Percentiles rank a stretch among this genome's conserved stretches.
Evolutionary conservation across 768 basidiomycete genomes (phyloP).

Genomic region (Lactarius psammicola): DNA sequence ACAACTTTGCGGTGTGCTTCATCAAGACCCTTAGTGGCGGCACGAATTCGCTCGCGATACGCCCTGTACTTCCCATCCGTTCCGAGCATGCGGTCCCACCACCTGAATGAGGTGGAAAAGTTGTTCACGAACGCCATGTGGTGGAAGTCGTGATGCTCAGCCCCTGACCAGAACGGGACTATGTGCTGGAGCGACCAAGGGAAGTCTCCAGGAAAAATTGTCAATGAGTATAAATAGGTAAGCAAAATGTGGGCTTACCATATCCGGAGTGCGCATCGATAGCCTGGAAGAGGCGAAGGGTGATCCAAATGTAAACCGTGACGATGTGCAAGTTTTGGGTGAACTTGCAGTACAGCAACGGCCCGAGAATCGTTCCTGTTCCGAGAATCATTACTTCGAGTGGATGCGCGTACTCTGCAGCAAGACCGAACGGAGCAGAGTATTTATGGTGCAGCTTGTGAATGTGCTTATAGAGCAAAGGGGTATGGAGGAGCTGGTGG

Average conservation of each 20-base stretch:
- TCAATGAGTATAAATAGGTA: not conserved
- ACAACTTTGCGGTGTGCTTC: constrained; percentile 52
- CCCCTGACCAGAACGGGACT: constrained; percentile 94
- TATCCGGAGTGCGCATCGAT: constrained; percentile 97
- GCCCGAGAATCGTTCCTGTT: constrained; percentile 85
- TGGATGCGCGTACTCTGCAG: constrained; percentile 97
- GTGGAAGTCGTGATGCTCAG: constrained; percentile 98
- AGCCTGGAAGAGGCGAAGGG: constrained; percentile 92
- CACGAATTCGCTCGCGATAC: constrained; percentile 66
- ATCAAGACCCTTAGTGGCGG: constrained; percentile 45
- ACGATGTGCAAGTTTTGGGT: constrained; percentile 82
- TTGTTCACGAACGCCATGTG: constrained; percentile 96
- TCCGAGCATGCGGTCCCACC: constrained; percentile 87
- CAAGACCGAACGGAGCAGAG: constrained; percentile 94
- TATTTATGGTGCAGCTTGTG: constrained; percentile 99
- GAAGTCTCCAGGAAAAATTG: constrained; percentile 59
- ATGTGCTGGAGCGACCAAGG: constrained; percentile 95
- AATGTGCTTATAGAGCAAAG: constrained; percentile 83
- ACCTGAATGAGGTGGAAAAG: constrained; percentile 91
- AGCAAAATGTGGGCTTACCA: constrained; percentile 47
- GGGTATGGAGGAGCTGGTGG: constrained; percentile 86
- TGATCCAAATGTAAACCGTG: constrained; percentile 93
- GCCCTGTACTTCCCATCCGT: constrained; percentile 88
- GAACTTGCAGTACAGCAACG: constrained; percentile 80
- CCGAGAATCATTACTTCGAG: constrained; percentile 95